A percentile compares a stretch with the other conserved stretches of the same genome.
Conservation (phyloP, 148 eudicot species). For the Beta vulgaris region DNA sequence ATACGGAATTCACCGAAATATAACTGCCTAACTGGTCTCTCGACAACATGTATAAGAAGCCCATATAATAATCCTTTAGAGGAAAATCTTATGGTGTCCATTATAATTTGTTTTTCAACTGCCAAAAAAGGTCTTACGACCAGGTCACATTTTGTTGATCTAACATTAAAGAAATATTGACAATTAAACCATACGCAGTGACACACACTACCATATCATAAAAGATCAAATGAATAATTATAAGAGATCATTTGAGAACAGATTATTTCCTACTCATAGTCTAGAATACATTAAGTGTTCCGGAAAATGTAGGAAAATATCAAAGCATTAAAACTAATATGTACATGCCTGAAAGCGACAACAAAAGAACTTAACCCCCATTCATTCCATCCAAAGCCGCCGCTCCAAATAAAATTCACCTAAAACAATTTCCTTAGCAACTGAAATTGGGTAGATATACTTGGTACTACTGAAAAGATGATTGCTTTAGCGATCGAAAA, state of each 20-base stretch:
- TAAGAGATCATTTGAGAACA: neutral
- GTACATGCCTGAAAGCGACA: neutral
- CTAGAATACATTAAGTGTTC: slow-evolving; percentile 9
- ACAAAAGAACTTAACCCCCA: no score
- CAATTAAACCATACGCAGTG: no score
- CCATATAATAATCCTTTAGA: no score
- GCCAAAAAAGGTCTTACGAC: no score
- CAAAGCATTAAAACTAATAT: slow-evolving; percentile 7
- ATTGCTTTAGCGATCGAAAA: slow-evolving; percentile 6
- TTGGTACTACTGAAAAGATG: slow-evolving; percentile 17
- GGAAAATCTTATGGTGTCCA: no score
- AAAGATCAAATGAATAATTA: neutral
- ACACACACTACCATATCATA: neutral
- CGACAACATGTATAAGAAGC: no score
- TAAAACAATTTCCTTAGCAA: slow-evolving; percentile 14
- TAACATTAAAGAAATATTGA: no score
- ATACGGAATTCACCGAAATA: no score
- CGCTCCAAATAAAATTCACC: slow-evolving; percentile 15
- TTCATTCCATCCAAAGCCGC: slow-evolving; percentile 13
- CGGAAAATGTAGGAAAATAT: neutral
- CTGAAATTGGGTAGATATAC: slow-evolving; percentile 16
- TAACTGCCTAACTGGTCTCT: no score
- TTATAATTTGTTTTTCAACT: no score
- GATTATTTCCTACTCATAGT: slow-evolving; percentile 9
- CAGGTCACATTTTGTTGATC: no score